Base-by-base conservation (phyloP, 1,284 basidiomycete genomes). In the Anthracocystis panici-leucophaei region DNA sequence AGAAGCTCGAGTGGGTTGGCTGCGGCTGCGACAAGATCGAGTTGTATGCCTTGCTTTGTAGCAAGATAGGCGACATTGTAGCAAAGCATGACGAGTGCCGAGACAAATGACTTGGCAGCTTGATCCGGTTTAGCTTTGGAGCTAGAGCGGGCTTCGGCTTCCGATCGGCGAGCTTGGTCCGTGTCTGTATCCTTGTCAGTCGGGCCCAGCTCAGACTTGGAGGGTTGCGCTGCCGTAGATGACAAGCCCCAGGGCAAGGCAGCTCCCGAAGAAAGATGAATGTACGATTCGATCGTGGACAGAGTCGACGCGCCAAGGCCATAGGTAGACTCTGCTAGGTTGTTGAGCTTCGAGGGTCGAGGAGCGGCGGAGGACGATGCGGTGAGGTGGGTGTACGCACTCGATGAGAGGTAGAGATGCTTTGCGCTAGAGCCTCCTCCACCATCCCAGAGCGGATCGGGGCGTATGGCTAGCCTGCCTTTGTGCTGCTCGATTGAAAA, bases 41-140 rank as follows among this genome's bases (percentile, higher is more conserved):
- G 60, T 52, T 66, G 48, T 12, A 77, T 51, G 35, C 78, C 78
- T 31, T 81, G 73, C 57, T 63, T 72, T 9, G 66, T 54, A 1
- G 80, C 78, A 10, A 81, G 62, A 40, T 78, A 81, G 49, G 76
- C 80, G 1, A 65, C 68, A 35, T 80, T 57, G 61, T 81, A 81
- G 45, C 60, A 66, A 7, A 81, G 65, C 78, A 80, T 81, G 45
- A 72, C 67, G 16, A 81, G 64, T 18, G 74, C 78, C 33, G 72
- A 60, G 29, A 71, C 58, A 45, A 80, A 81, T 18, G 73, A 70
- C 45, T 65, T 61, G 21, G 75, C 78, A 4, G 71, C 68, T 23
- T 74, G 62, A 12, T 74, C 71, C 35, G 71, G 62, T 52, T 74
- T 74, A 27, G 54, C 57, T 33, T 41, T 60, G 11, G 71, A 51